Evolutionary conservation across 176 grass and related monocot species (phyloP).

Genomic region (Oryza nivara): DNA sequence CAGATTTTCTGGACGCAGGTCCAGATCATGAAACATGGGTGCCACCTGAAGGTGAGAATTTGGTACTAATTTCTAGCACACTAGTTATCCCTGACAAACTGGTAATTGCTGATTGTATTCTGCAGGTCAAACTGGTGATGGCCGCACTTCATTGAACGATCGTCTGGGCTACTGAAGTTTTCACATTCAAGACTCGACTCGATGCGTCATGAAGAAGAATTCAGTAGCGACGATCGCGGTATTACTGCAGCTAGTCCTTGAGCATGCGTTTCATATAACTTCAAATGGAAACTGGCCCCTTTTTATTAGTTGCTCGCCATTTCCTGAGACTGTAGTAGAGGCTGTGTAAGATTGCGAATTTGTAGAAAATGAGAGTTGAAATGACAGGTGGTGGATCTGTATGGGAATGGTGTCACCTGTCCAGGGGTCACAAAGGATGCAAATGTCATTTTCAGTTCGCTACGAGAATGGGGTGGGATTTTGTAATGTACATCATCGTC

Average conservation of each 20-base stretch:
- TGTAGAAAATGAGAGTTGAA: not conserved
- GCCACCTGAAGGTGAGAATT: constrained; percentile 78
- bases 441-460: not conserved
- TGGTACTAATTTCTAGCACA: constrained; percentile 21
- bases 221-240: not conserved
- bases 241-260: not conserved
- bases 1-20: constrained; percentile 65
- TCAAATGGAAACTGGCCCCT: not conserved
- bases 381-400: not conserved
- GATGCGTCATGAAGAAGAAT: not conserved
- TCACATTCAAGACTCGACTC: not conserved
- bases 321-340: not conserved
- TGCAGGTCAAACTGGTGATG: constrained; percentile 98
- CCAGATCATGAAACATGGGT: constrained; percentile 84
- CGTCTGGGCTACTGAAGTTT: constrained; percentile 76
- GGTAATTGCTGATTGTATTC: constrained; percentile 22
- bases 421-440: not conserved
- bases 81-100: constrained; percentile 4
- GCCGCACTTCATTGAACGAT: constrained; percentile 85
- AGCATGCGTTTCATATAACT: not conserved
- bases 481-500: not conserved
- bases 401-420: not conserved
- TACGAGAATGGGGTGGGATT: not conserved
- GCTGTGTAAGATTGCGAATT: not conserved
- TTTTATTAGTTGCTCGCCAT: not conserved